Evolutionary conservation across 1,284 basidiomycete species (phyloP).

Genomic region (Taiwanofungus camphoratus): DNA sequence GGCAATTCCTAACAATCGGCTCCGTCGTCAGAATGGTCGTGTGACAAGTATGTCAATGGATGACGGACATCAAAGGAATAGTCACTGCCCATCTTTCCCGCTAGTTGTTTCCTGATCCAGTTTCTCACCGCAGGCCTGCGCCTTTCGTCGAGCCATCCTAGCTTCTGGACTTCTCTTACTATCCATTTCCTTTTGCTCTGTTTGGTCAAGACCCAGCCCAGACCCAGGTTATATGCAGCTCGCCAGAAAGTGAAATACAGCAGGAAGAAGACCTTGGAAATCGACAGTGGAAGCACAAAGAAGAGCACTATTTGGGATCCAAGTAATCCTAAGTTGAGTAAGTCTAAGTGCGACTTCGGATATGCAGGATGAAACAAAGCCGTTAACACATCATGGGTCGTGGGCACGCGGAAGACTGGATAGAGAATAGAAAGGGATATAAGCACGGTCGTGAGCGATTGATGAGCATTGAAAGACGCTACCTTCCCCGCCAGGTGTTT

Average conservation of each 20-base stretch:
- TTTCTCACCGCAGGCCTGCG: slow-evolving; percentile 57
- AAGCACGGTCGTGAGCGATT: background rate
- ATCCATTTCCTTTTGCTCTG: slow-evolving; percentile 96
- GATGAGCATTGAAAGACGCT: slow-evolving; percentile 20
- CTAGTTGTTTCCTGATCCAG: slow-evolving; percentile 86
- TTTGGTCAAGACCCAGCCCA: slow-evolving; percentile 90
- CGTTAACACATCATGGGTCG: slow-evolving; percentile 92
- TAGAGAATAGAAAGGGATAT: background rate
- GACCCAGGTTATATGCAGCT: slow-evolving; percentile 85
- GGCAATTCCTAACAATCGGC: slow-evolving; percentile 55
- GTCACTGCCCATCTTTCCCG: slow-evolving; percentile 90
- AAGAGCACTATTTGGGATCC: slow-evolving; percentile 79
- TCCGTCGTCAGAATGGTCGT: slow-evolving; percentile 15
- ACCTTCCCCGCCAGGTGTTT: slow-evolving; percentile 82
- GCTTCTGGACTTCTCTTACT: slow-evolving; percentile 70
- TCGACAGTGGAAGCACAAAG: slow-evolving; percentile 50
- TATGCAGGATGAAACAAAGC: slow-evolving; percentile 85
- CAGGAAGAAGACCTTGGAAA: slow-evolving; percentile 68
- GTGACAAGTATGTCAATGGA: slow-evolving; percentile 7
- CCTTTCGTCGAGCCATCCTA: slow-evolving; percentile 84
- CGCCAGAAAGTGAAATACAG: slow-evolving; percentile 93
- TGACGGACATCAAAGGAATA: slow-evolving; percentile 84
- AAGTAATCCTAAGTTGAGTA: slow-evolving; percentile 80
- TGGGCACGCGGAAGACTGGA: slow-evolving; percentile 89
- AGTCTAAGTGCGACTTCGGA: slow-evolving; percentile 88